Conservation (phyloP, 495 filamentous ascomycete species). For the Arthonia radiata region DNA sequence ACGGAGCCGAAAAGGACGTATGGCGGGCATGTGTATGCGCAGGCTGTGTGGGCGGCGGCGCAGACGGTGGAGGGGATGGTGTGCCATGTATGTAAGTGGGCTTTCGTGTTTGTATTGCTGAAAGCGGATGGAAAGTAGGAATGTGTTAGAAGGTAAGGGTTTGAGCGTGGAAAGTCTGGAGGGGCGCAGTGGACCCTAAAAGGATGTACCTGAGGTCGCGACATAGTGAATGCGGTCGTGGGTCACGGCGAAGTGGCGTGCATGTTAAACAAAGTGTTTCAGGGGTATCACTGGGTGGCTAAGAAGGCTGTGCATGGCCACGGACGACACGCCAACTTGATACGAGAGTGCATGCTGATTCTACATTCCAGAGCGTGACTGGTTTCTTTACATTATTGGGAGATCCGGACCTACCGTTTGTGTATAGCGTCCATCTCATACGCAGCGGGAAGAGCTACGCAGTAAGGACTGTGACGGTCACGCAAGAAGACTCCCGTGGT, state of each 20-base stretch:
- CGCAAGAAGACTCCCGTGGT: conserved; percentile 21
- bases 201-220: too few species aligned
- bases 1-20: conserved; percentile 12
- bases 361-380: conserved; percentile 27
- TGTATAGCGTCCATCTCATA: conserved; percentile 29
- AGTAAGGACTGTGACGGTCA: conserved; percentile 32
- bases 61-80: conserved; percentile 24
- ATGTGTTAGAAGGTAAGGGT: too few species aligned
- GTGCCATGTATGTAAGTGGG: conserved; percentile 38
- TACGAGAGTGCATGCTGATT: not conserved
- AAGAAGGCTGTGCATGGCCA: too few species aligned
- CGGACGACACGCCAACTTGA: not conserved
- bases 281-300: too few species aligned
- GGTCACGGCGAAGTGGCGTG: too few species aligned
- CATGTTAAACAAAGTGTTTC: too few species aligned
- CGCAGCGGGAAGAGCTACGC: conserved; percentile 30
- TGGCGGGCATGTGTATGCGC: conserved; percentile 45
- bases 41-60: conserved; percentile 35
- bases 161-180: too few species aligned
- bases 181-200: too few species aligned
- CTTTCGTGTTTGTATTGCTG: too few species aligned
- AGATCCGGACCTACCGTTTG: conserved; percentile 25
- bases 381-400: conserved; percentile 41
- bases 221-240: too few species aligned
- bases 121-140: too few species aligned